Base-by-base conservation (phyloP, 805 yeast species). In the Metschnikowia lunata region DNA sequence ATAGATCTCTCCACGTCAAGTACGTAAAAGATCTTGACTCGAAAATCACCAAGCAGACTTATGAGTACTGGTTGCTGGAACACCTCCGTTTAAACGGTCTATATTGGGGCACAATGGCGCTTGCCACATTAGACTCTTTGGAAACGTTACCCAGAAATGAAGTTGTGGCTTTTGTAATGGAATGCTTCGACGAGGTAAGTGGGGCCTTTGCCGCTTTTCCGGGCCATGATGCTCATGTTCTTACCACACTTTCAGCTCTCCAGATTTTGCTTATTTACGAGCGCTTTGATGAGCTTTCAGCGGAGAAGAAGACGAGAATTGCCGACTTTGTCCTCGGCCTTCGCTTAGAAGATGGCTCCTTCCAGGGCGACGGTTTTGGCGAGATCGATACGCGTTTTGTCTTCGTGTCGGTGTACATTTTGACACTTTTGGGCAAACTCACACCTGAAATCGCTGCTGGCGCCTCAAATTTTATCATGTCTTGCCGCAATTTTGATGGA, bases 121-220 rank as follows among this genome's bases (percentile, higher is more conserved):
- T 90, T 29, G 76, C 77, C 39, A 63, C 84, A 1, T 59, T 91
- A 63, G 71, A 75, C 27, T 69, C 82, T 2, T 64, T 73, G 30
- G 62, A 62, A 26, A 76, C 80, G 0, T 76, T 91, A 45, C 72
- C 81, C n/a, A 69, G 72, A 42, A 65, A 72, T 1, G 86, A 83
- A 7, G 79, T 91, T 11, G 63, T 86, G 1, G 64, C 70, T n/a
- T 93, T 82, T 60, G 86, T 91, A 4, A 43, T 78, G 54, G 66
- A 73, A 11, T 91, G 98, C 59, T 81, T 78, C 62, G 75, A 82
- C 48, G 57, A 54, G 0, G 60, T 59, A 14, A 58, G 66, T 14
- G 95, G 95, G 14, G 97, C 96, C 1, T 93, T 90, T 70, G 96
- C 91, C 0, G 84, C 98, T 0, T 86, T 82, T 48, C 95, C 96